These are phyloP conservation scores for Moelleriella libera DNA, from an alignment of 2,329 filamentous ascomycete species.

Conservation along the genomic window DNA sequence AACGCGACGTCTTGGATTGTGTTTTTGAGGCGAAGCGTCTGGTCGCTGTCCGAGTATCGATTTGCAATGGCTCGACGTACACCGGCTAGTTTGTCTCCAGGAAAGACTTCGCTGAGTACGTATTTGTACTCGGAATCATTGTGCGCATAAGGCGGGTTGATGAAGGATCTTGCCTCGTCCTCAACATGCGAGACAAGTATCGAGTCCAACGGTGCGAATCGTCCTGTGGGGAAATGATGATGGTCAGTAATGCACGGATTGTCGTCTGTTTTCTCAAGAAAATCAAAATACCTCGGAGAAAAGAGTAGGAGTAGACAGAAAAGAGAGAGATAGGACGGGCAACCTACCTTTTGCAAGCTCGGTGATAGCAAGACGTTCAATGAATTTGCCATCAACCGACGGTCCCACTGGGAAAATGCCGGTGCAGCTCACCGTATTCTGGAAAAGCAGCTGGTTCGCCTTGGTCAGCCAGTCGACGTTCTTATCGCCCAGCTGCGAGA, in stretches of 20 bases:
- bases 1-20: not conserved
- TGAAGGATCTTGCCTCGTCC: not conserved
- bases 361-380: not conserved
- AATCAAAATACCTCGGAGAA: not conserved
- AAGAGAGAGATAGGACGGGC: not conserved
- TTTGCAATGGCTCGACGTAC: not conserved
- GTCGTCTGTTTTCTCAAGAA: not conserved
- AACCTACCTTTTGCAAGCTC: not conserved
- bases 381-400: slow-evolving; percentile 4
- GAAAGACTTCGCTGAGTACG: not conserved
- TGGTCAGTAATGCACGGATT: not conserved
- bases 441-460: slow-evolving; percentile 5
- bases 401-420: slow-evolving; percentile 7
- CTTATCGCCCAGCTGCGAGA: not conserved
- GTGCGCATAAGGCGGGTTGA: not conserved
- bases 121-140: not conserved
- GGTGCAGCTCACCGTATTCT: slow-evolving; percentile 1
- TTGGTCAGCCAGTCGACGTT: slow-evolving; percentile 5
- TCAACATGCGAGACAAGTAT: not conserved
- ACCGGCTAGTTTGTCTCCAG: not conserved
- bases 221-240: not conserved
- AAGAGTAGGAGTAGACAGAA: not conserved
- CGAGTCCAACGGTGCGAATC: not conserved
- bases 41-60: not conserved
- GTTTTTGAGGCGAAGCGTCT: not conserved